Evolutionary conservation across 1,284 basidiomycete species (phyloP), one percentile per base, ranked within the genome.

Genomic region (Gomphus bonarii): DNA sequence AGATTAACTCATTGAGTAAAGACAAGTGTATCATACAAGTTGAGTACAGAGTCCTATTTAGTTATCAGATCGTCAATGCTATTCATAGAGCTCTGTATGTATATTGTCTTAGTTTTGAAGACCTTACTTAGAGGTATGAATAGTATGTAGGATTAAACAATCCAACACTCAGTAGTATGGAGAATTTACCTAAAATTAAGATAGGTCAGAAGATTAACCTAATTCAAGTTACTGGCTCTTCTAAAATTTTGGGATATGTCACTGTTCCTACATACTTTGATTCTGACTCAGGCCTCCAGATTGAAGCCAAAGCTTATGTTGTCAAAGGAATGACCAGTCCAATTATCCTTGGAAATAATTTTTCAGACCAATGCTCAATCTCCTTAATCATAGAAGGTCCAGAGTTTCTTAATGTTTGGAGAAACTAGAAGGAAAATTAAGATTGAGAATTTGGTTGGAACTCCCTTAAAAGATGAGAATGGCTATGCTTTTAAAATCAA

Each of bases 241-340:
- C n/a, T n/a, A n/a, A n/a, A n/a, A n/a, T n/a, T n/a, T n/a, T n/a
- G n/a, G n/a, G n/a, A n/a, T n/a, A n/a, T n/a, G n/a, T n/a, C n/a
- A n/a, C n/a, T n/a, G n/a, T n/a, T n/a, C n/a, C n/a, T 63, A 9
- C 70, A 3, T 60, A 47, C 36, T 68, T 68, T 53, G 14, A 65
- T 9, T 68, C 66, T 9, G 14, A 46, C 1, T 20, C 65, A 7
- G 66, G 68, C 12, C 58, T 70, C 0, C 57, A 63, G 46, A 50
- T 70, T 1, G 48, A 50, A 10, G 62, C 69, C 1, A 68, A 71
- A 54, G 69, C 68, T 1, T 69, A 70, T n/a, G n/a, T n/a, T n/a
- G n/a, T n/a, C n/a, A n/a, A n/a, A n/a, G n/a, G n/a, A n/a, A n/a
- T n/a, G n/a, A n/a, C n/a, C n/a, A n/a, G n/a, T n/a, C 66, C 30